These are phyloP conservation scores for Tetragonia tetragonoides DNA, from an alignment of 148 eudicot species.

Conservation along the genomic window DNA sequence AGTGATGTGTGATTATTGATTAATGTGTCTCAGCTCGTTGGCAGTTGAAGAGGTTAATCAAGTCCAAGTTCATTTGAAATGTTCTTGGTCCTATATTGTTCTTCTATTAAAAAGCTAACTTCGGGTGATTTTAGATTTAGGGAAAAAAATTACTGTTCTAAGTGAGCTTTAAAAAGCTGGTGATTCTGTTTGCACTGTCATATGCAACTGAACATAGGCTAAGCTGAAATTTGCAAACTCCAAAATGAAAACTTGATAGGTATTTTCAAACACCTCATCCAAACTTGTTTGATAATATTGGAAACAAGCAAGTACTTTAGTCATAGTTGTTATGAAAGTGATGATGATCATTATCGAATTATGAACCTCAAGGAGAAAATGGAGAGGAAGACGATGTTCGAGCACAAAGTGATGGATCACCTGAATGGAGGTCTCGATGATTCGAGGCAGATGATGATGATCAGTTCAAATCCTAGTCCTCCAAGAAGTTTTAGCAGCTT, in stretches of 20 bases:
- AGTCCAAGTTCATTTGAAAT: neutral
- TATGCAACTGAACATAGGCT: neutral
- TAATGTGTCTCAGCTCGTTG: neutral
- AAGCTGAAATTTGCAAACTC: neutral
- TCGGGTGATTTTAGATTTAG: neutral
- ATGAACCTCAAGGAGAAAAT: conserved; percentile 47
- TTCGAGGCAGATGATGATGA: too few species aligned
- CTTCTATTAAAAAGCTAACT: neutral
- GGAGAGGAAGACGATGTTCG: conserved; percentile 46
- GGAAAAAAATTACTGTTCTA: neutral
- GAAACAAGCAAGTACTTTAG: too few species aligned
- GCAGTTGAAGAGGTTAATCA: neutral
- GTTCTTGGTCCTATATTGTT: too few species aligned
- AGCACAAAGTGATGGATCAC: conserved; percentile 33
- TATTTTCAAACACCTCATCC: neutral
- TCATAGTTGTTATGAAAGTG: neutral
- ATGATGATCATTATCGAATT: neutral
- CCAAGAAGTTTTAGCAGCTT: neutral
- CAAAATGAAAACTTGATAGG: neutral
- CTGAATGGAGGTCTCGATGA: conserved; percentile 6
- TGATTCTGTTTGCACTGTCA: neutral
- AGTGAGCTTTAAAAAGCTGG: neutral
- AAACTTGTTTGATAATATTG: neutral
- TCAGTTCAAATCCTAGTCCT: conserved; percentile 7
- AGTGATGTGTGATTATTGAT: neutral